Base-by-base conservation (phyloP, 495 filamentous ascomycete species). In the Xylaria intraflava region DNA sequence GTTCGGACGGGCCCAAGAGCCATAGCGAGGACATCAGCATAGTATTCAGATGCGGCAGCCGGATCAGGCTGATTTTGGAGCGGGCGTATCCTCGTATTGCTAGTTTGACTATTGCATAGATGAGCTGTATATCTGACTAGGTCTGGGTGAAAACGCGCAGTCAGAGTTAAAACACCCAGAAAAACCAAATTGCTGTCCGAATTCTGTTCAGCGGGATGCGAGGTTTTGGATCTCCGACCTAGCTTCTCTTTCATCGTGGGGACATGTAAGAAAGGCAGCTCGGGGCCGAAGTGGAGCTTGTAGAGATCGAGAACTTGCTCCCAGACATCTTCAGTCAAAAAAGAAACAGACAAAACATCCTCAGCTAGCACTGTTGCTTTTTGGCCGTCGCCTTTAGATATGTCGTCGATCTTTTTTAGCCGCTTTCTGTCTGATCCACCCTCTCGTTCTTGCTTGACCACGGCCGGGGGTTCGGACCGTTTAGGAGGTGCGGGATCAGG, bases 211-310 rank as follows among this genome's bases (percentile, higher is more conserved):
- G 55, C 54, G n/a, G 43, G 17, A 50, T 72, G 69, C 43, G 69
- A 68, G 40, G 70, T 52, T 44, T 63, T 62, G 44, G 67, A 68
- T 59, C 61, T 72, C 42, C 62, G 70, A 48, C 72, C 61, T 30
- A 76, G 59, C 45, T 73, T 75, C 56, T 79, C 72, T 62, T 85
- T 85, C 60, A 94, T 85, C 0, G 85, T 88, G 1, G 86, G 83
- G 12, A 87, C 77, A 60, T 93, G 87, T 16, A 95, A 72, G 64
- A 95, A 95, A 2, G 89, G 88, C 43, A 95, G 75, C 44, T 91
- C 83, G 0, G 88, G 85, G 0, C 86, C 86, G 64, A 85, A 92
- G 66, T 95, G 87, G 14, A 87, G 74, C 69, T 90, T 83, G 66
- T 89, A 95, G 43, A 89, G 79, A 55, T 90, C 87, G 58, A 89